Percentiles rank a stretch among this genome's conserved stretches.
Conservation (phyloP, 139 green algal genomes). For the Desmodesmus armatus region DNA sequence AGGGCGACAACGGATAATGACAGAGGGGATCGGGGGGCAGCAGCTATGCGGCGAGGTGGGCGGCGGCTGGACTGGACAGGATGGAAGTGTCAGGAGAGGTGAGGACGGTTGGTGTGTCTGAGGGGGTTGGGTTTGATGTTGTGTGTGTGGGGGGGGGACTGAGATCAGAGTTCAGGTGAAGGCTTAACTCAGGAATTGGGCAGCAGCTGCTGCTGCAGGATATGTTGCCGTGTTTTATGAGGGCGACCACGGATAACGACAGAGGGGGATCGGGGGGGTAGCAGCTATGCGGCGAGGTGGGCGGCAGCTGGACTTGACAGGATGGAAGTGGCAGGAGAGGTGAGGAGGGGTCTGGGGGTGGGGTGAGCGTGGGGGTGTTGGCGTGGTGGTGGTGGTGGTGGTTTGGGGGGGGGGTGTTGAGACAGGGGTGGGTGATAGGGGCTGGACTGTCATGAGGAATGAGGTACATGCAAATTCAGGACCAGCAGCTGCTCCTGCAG, state of each 20-base stretch:
- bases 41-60: slow-evolving; percentile 78
- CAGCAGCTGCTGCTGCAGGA: slow-evolving; percentile 49
- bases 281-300: slow-evolving; percentile 78
- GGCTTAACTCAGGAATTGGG: too few relatives aligned
- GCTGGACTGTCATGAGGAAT: too few relatives aligned
- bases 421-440: too few relatives aligned
- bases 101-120: too few relatives aligned
- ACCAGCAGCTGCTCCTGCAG: slow-evolving; percentile 52
- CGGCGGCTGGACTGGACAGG: slow-evolving; percentile 66
- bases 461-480: too few relatives aligned
- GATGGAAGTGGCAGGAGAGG: slow-evolving; percentile 36
- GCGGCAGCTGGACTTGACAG: slow-evolving; percentile 65
- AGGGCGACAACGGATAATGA: slow-evolving; percentile 92
- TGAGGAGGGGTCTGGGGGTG: too few relatives aligned
- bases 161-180: too few relatives aligned
- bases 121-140: too few relatives aligned
- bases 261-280: slow-evolving; percentile 72
- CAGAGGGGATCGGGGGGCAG: slow-evolving; percentile 73
- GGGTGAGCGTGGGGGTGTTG: too few relatives aligned
- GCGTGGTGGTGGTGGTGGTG: too few relatives aligned
- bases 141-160: too few relatives aligned
- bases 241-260: slow-evolving; percentile 93
- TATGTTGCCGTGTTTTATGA: slow-evolving; percentile 72
- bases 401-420: too few relatives aligned
- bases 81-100: slow-evolving; percentile 38